Evolutionary conservation across 106 monocot genomes (phyloP).

Genomic region (Apostasia shenzhenica): DNA sequence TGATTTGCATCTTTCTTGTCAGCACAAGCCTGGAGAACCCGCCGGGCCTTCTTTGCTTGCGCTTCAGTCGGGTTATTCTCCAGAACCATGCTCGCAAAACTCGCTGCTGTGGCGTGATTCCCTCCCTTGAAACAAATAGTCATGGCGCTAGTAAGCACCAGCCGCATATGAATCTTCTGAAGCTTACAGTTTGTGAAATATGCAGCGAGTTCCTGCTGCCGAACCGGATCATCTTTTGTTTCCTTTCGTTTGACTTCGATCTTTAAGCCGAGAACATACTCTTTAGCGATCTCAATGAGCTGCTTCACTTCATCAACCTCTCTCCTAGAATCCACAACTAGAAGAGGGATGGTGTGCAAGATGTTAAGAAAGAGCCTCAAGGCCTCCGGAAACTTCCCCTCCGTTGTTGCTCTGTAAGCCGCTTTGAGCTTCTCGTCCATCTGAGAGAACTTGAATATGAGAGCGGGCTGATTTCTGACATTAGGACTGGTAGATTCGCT

Average conservation of each 20-base stretch:
- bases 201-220: slow-evolving; percentile 58
- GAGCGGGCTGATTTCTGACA: slow-evolving; percentile 35
- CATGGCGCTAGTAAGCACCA: slow-evolving; percentile 52
- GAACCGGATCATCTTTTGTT: slow-evolving; percentile 25
- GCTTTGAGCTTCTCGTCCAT: slow-evolving; percentile 53
- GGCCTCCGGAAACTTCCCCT: slow-evolving; percentile 56
- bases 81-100: slow-evolving; percentile 53
- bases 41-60: slow-evolving; percentile 35
- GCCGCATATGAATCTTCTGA: slow-evolving; percentile 38
- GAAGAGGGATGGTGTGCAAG: slow-evolving; percentile 41
- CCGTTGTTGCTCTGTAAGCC: slow-evolving; percentile 36
- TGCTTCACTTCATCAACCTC: slow-evolving; percentile 71
- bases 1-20: slow-evolving; percentile 34
- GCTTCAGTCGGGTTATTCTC: slow-evolving; percentile 39
- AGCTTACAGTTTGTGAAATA: slow-evolving; percentile 68
- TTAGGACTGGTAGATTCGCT: slow-evolving; percentile 37
- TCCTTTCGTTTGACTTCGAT: slow-evolving; percentile 54
- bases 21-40: slow-evolving; percentile 38
- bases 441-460: slow-evolving; percentile 38
- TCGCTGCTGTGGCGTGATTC: slow-evolving; percentile 31
- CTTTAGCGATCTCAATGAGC: slow-evolving; percentile 37
- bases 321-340: slow-evolving; percentile 53
- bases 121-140: slow-evolving; percentile 45
- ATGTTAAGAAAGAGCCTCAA: slow-evolving; percentile 42
- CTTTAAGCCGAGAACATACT: slow-evolving; percentile 55